A percentile compares a stretch with the other conserved stretches of the same genome.
phyloP scores from a whole-genome alignment of 2,329 filamentous ascomycete species.

The Cryoendolithus antarcticus region DNA sequence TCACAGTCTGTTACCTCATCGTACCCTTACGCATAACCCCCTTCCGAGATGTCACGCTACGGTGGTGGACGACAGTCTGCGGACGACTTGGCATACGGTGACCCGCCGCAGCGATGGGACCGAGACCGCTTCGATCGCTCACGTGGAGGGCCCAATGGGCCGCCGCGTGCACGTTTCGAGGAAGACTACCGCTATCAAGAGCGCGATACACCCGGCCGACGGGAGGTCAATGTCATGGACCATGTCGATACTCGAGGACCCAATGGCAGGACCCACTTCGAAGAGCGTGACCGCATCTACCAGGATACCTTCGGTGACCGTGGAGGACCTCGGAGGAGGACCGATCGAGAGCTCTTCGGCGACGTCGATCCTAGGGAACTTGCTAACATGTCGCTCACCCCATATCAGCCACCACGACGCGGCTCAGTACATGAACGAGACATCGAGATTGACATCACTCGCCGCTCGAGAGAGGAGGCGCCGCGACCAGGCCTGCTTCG shows the following conservation, averaged over 20 bases:
- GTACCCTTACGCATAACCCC: neutral
- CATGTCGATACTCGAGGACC: too few relatives aligned
- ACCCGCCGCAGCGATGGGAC: constrained; percentile 38
- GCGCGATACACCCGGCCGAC: constrained; percentile 12
- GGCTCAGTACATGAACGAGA: constrained; percentile 15
- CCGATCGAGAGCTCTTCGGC: constrained; percentile 33
- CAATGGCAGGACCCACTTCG: too few relatives aligned
- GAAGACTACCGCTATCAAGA: constrained; percentile 32
- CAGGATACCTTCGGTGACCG: constrained; percentile 27
- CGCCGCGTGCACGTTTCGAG: constrained; percentile 24
- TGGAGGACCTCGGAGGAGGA: constrained; percentile 18
- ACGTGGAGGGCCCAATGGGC: constrained; percentile 3
- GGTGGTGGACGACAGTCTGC: constrained; percentile 19
- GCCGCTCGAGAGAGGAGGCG: constrained; percentile 20
- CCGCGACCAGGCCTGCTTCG: constrained; percentile 58
- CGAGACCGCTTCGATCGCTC: constrained; percentile 36
- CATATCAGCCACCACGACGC: constrained; percentile 33
- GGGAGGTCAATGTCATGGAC: too few relatives aligned
- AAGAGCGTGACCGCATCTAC: constrained; percentile 34
- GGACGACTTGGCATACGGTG: constrained; percentile 31
- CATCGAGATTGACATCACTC: too few relatives aligned
- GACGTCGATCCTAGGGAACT: constrained; percentile 35
- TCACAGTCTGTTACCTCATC: too few relatives aligned
- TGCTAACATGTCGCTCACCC: constrained; percentile 41
- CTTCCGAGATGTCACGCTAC: constrained; percentile 15